These are phyloP conservation scores for Venturia pyrina DNA, from an alignment of 2,329 filamentous ascomycete genomes.

Conservation along the genomic window DNA sequence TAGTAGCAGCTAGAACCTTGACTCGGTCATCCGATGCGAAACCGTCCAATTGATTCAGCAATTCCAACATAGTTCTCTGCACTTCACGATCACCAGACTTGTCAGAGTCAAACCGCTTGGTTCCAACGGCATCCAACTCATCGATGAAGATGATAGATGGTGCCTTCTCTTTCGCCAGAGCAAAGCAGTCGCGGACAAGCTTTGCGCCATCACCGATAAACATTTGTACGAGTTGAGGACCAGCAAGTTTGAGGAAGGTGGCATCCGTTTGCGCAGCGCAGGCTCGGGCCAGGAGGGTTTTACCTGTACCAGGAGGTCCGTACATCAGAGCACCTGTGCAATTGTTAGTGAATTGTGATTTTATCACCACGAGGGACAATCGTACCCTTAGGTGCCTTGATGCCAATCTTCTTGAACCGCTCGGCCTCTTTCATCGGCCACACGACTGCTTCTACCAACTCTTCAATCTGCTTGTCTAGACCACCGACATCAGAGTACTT, in stretches of 20 bases:
- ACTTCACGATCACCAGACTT: slow-evolving; percentile 98
- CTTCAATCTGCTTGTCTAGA: slow-evolving; percentile 97
- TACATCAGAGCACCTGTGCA: slow-evolving; percentile 88
- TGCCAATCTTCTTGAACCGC: slow-evolving; percentile 98
- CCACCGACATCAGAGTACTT: slow-evolving; percentile 98
- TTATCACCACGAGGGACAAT: neutral
- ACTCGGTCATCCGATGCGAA: slow-evolving; percentile 95
- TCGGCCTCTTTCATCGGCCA: slow-evolving; percentile 99
- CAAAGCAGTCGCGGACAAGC: slow-evolving; percentile 93
- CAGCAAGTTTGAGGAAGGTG: slow-evolving; percentile 96
- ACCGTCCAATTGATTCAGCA: slow-evolving; percentile 95
- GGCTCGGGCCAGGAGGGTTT: slow-evolving; percentile 85
- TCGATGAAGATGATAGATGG: slow-evolving; percentile 99
- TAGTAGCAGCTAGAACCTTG: slow-evolving; percentile 91
- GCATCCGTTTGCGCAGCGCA: slow-evolving; percentile 97
- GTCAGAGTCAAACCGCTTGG: slow-evolving; percentile 97
- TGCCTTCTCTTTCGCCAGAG: slow-evolving; percentile 95
- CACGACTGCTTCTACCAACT: slow-evolving; percentile 94
- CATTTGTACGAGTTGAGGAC: slow-evolving; percentile 97
- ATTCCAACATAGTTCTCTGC: slow-evolving; percentile 95
- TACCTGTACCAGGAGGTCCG: slow-evolving; percentile 81
- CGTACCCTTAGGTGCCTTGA: slow-evolving; percentile 96
- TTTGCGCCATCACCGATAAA: slow-evolving; percentile 99
- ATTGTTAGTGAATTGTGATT: neutral
- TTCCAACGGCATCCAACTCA: slow-evolving; percentile 97